These are phyloP conservation scores for Flaveria bidentis DNA, from an alignment of 129 eudicot genomes.

Conservation along the genomic window DNA sequence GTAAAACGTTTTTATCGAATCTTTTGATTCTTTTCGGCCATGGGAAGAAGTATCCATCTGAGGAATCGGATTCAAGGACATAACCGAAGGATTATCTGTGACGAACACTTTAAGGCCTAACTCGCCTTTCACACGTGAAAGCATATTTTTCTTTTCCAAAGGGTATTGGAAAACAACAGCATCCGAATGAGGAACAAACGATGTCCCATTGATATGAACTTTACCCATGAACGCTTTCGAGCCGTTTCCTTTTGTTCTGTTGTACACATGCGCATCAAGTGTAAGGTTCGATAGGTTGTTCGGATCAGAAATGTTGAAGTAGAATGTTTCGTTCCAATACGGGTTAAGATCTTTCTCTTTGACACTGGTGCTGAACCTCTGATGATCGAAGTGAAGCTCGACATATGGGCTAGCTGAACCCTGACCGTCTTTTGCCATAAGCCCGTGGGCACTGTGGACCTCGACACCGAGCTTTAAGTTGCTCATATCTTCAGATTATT, in stretches of 20 bases:
- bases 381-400: conserved; percentile 84
- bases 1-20: conserved; percentile 46
- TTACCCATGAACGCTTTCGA: conserved; percentile 79
- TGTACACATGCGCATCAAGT: conserved; percentile 73
- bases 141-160: conserved; percentile 60
- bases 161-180: conserved; percentile 80
- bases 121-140: conserved; percentile 81
- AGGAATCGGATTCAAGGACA: conserved; percentile 49
- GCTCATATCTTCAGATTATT: conserved; percentile 41
- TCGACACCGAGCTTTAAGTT: conserved; percentile 88
- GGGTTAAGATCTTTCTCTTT: conserved; percentile 90
- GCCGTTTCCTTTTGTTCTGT: conserved; percentile 35
- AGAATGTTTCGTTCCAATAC: conserved; percentile 85
- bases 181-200: conserved; percentile 82
- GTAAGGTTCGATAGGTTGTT: conserved; percentile 50
- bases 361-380: conserved; percentile 60
- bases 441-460: conserved; percentile 74
- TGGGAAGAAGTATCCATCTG: conserved; percentile 47
- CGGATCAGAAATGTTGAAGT: conserved; percentile 78
- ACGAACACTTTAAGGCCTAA: conserved; percentile 75
- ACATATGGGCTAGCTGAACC: conserved; percentile 78
- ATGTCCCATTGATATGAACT: conserved; percentile 65
- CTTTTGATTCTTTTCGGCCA: conserved; percentile 38
- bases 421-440: conserved; percentile 77
- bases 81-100: conserved; percentile 59